These are phyloP conservation scores for Isatis tinctoria DNA, from an alignment of 345 rosid genomes.

Conservation along the genomic window DNA sequence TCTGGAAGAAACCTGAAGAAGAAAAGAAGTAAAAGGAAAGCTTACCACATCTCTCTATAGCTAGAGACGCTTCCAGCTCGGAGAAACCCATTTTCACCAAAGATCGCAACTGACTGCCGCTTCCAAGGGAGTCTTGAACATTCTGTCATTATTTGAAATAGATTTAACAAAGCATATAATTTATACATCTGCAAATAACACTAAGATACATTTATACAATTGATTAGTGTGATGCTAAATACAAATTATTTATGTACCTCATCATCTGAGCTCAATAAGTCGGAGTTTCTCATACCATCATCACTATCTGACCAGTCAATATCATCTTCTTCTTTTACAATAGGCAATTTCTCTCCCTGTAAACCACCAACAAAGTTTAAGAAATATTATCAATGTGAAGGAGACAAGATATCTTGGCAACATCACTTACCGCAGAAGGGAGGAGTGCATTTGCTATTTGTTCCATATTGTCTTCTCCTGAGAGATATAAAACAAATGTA, in stretches of 20 bases:
- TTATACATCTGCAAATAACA: neutral
- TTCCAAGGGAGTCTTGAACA: constrained; percentile 30
- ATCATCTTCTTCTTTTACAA: constrained; percentile 32
- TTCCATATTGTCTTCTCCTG: constrained; percentile 60
- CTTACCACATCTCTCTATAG: constrained; percentile 87
- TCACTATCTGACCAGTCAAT: constrained; percentile 46
- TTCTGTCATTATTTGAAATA: constrained; percentile 41
- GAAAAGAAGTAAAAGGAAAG: neutral
- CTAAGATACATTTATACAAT: neutral
- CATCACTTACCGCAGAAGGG: constrained; percentile 43
- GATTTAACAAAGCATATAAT: neutral
- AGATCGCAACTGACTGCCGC: constrained; percentile 28
- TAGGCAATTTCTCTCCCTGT: constrained; percentile 53
- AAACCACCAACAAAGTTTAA: constrained; percentile 13
- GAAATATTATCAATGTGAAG: neutral
- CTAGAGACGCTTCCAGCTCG: constrained; percentile 56
- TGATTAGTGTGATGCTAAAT: neutral
- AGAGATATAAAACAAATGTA: constrained; percentile 1
- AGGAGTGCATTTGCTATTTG: constrained; percentile 55
- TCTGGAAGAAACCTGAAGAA: neutral
- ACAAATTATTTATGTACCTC: constrained; percentile 47
- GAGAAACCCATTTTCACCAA: constrained; percentile 76
- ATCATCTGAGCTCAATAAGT: constrained; percentile 42
- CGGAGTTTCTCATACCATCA: constrained; percentile 51
- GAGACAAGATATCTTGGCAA: neutral